Percentiles rank a stretch among this genome's conserved stretches.
Conservation (phyloP, 306 rosid genomes). For the Cucurbita pepo region DNA sequence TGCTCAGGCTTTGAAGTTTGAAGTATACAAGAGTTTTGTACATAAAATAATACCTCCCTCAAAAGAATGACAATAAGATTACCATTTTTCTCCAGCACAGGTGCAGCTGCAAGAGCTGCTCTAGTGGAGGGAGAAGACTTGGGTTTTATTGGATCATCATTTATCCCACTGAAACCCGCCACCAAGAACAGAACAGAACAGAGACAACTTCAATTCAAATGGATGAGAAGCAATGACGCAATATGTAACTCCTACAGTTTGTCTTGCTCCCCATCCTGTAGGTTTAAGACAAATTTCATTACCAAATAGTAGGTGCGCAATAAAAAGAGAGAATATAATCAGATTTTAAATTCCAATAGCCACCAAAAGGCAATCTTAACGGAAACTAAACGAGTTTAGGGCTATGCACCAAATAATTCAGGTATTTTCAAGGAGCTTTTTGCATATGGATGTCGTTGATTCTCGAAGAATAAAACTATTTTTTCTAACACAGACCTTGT, state of each 20-base stretch:
- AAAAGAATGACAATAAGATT: background rate
- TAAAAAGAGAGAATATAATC: background rate
- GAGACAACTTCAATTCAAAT: background rate
- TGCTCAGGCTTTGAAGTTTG: background rate
- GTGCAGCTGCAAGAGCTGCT: background rate
- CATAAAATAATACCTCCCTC: background rate
- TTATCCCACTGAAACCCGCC: background rate
- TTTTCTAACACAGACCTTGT: background rate
- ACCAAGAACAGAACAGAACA: background rate
- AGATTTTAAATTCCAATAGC: background rate
- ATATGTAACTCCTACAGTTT: slow-evolving; percentile 10
- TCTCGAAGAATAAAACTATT: background rate
- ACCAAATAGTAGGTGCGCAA: background rate
- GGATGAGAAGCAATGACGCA: background rate
- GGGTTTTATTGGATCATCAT: background rate
- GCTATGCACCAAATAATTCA: background rate
- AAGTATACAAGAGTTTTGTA: background rate
- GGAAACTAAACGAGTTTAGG: background rate
- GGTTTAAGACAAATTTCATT: background rate
- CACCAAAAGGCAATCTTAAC: background rate
- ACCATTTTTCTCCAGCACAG: background rate
- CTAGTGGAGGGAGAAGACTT: background rate
- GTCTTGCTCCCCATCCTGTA: slow-evolving; percentile 38
- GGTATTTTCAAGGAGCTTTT: background rate
- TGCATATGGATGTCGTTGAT: background rate